Evolutionary conservation across 257 asterid species (phyloP).

Genomic region (Paulownia fortunei): DNA sequence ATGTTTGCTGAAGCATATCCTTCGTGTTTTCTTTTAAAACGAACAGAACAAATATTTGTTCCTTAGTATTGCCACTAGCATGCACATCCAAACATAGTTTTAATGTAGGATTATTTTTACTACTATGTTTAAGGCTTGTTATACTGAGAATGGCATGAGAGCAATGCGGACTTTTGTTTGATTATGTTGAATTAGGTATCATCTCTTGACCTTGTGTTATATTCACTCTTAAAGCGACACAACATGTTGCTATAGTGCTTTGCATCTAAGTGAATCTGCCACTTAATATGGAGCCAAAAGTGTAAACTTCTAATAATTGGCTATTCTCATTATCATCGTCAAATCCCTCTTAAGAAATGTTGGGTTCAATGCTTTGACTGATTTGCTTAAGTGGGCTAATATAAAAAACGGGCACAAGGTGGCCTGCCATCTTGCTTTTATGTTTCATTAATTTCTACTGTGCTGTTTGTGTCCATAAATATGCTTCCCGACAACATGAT

Average conservation of each 20-base stretch:
- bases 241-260: neutral
- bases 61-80: neutral
- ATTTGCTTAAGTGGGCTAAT: neutral
- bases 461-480: conserved; percentile 11
- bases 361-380: conserved; percentile 12
- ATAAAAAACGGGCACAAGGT: neutral
- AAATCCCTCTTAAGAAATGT: conserved; percentile 19
- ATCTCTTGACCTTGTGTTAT: neutral
- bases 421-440: neutral
- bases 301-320: neutral
- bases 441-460: conserved; percentile 3
- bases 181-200: neutral
- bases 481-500: neutral
- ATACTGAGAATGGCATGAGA: neutral
- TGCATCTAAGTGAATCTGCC: neutral
- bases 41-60: neutral
- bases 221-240: neutral
- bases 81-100: conserved; percentile 3
- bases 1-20: neutral
- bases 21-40: neutral
- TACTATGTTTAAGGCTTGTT: neutral
- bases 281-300: neutral
- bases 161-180: neutral
- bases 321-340: neutral
- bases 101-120: neutral